phyloP scores from a whole-genome alignment of 257 asterid species.

The Salvia rosmarinus region DNA sequence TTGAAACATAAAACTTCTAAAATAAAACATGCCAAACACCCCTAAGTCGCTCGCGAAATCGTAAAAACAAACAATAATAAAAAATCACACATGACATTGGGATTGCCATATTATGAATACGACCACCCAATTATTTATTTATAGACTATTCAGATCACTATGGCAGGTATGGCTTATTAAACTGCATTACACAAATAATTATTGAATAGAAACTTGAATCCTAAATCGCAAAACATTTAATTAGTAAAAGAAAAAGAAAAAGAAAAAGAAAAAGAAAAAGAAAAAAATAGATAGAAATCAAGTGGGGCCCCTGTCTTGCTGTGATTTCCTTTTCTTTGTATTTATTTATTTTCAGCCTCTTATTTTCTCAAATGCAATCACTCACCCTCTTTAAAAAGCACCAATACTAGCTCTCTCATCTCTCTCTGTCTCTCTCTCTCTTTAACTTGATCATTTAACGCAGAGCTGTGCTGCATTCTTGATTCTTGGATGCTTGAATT shows the following conservation, averaged over 20 bases:
- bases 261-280: slow-evolving; percentile 32
- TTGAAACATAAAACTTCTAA: too few species aligned
- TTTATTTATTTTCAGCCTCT: slow-evolving; percentile 18
- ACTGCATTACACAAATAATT: slow-evolving; percentile 16
- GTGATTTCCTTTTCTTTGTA: slow-evolving; percentile 36
- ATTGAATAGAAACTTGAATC: slow-evolving; percentile 27
- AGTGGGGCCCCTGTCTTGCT: slow-evolving; percentile 46
- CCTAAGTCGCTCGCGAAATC: slow-evolving; percentile 24
- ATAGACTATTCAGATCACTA: slow-evolving; percentile 21
- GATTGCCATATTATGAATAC: slow-evolving; percentile 39
- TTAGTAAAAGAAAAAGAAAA: too few species aligned
- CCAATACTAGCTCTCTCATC: slow-evolving; percentile 5
- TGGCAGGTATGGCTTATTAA: background rate
- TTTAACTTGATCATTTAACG: slow-evolving; percentile 25
- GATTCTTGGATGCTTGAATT: slow-evolving; percentile 7
- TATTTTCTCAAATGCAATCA: slow-evolving; percentile 32
- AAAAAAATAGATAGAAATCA: slow-evolving; percentile 29
- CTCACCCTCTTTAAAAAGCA: slow-evolving; percentile 34
- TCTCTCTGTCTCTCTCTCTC: slow-evolving; percentile 6
- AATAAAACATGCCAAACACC: too few species aligned
- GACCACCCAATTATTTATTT: slow-evolving; percentile 29
- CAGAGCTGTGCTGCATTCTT: slow-evolving; percentile 30
- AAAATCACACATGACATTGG: slow-evolving; percentile 23
- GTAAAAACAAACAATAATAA: background rate
- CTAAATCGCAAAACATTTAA: slow-evolving; percentile 40